These are phyloP conservation scores for Aspergillus campestris DNA, from an alignment of 495 filamentous ascomycete genomes.

Conservation along the genomic window DNA sequence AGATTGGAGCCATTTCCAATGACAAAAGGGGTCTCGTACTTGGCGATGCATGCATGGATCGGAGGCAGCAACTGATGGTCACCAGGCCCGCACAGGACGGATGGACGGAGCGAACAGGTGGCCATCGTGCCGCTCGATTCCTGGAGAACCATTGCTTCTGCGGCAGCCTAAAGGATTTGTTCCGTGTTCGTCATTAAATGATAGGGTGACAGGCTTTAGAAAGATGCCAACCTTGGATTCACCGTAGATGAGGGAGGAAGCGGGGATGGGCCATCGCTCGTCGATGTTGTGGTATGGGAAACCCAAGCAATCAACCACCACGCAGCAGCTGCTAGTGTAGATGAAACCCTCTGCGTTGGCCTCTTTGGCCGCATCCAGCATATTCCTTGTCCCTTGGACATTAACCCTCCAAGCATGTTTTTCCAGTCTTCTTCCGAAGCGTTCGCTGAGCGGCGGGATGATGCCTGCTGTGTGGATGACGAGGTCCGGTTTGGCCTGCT, in stretches of 20 bases:
- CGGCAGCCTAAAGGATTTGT: constrained; percentile 30
- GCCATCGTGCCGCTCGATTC: constrained; percentile 35
- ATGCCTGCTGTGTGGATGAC: constrained; percentile 42
- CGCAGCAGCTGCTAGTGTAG: constrained; percentile 49
- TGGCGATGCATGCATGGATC: constrained; percentile 48
- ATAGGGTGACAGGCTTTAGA: background rate
- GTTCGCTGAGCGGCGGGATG: constrained; percentile 32
- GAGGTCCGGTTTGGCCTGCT: constrained; percentile 26
- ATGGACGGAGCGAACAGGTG: constrained; percentile 50
- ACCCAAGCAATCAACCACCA: constrained; percentile 46
- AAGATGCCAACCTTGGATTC: constrained; percentile 44
- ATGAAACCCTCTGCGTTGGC: constrained; percentile 47
- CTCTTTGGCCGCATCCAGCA: constrained; percentile 42
- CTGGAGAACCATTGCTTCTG: constrained; percentile 47
- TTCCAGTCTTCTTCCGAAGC: constrained; percentile 32
- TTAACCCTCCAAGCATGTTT: constrained; percentile 40
- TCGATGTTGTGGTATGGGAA: constrained; percentile 45
- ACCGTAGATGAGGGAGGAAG: constrained; percentile 46
- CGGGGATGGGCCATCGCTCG: constrained; percentile 42
- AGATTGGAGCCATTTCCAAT: constrained; percentile 50
- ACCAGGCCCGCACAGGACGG: constrained; percentile 48
- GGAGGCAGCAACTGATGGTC: constrained; percentile 45
- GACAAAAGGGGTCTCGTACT: constrained; percentile 47
- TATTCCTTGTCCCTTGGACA: constrained; percentile 50
- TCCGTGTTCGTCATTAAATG: background rate